Evolutionary conservation across 108 stramenopile species (phyloP), one percentile per base, ranked within the genome.

Genomic region (Nannochloropsis salina): DNA sequence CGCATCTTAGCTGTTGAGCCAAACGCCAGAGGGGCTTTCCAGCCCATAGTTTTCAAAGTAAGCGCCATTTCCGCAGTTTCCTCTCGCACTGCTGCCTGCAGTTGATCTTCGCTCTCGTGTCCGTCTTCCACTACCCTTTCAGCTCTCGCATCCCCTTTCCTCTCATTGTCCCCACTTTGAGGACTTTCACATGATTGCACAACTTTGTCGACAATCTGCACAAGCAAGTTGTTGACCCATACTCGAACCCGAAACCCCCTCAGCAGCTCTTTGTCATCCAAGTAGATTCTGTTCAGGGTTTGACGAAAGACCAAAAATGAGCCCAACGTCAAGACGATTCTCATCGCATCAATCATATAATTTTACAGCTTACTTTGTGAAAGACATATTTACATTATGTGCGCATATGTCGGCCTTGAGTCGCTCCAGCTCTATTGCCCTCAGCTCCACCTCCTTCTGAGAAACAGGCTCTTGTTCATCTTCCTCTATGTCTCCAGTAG

Each of bases 361-460:
- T 74, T 74, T 31, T 31, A 31, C 31, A n/a, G n/a, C 61, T 74
- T 74, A 74, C 61, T 74, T 74, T 15, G 61, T 74, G 61, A 74
- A 74, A 15, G 61, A 74, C 61, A 74, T 6, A 6, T 74, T 74
- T 6, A 74, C 61, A 6, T 74, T 74, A n/a, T 74, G 61, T 74
- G 61, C 61, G 15, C 61, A n/a, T 6, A 74, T 74, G 61, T 74
- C 61, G 61, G 61, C 61, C 61, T 74, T 74, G 61, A 74, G 61
- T 3, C 61, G 61, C n/a, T 74, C 61, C 61, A 15, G 61, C n/a
- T 74, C 20, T n/a, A n/a, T 15, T 74, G 61, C 61, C 6, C n/a
- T n/a, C 61, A n/a, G 15, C 61, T 74, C 61, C 61, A 1, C 61
- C 61, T 15, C 61, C 61, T 74, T n/a, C 61, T 74, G 61, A 74